Percentiles rank a stretch among this genome's conserved stretches.
phyloP scores from a whole-genome alignment of 2,329 filamentous ascomycete species.

The Xylaria multiplex region DNA sequence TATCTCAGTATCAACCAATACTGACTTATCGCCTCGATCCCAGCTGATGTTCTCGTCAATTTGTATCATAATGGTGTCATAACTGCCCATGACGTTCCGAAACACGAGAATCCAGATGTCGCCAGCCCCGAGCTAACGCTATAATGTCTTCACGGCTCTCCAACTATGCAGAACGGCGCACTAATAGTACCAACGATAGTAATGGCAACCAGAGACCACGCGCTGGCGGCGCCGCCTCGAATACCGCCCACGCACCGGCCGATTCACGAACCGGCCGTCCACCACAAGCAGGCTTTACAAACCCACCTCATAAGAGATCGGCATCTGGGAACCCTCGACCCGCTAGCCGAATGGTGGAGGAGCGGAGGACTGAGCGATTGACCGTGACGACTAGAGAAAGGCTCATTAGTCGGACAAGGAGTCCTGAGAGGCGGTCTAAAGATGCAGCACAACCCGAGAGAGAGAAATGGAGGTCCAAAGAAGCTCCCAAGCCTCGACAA shows the following conservation, averaged over 20 bases:
- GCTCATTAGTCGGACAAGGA: slow-evolving; percentile 66
- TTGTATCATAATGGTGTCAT: not conserved
- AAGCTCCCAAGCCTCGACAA: slow-evolving; percentile 55
- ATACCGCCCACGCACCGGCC: slow-evolving; percentile 34
- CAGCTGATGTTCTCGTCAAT: not conserved
- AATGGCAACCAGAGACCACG: slow-evolving; percentile 45
- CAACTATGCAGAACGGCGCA: slow-evolving; percentile 54
- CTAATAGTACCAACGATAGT: slow-evolving; percentile 53
- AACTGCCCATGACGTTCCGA: slow-evolving; percentile 33
- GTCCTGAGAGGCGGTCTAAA: slow-evolving; percentile 60
- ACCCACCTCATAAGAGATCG: slow-evolving; percentile 64
- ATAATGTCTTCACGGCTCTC: slow-evolving; percentile 54
- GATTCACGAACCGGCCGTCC: slow-evolving; percentile 53
- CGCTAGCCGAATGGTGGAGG: slow-evolving; percentile 59
- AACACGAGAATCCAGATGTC: slow-evolving; percentile 39
- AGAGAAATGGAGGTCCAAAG: slow-evolving; percentile 52
- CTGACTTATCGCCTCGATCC: not conserved
- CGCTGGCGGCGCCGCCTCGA: slow-evolving; percentile 36
- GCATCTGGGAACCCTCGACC: slow-evolving; percentile 67
- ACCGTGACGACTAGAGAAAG: slow-evolving; percentile 72
- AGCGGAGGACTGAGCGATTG: slow-evolving; percentile 66
- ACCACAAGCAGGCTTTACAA: slow-evolving; percentile 50
- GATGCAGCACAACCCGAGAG: slow-evolving; percentile 49
- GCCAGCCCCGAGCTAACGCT: slow-evolving; percentile 37
- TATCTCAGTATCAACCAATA: slow-evolving; percentile 25